A percentile compares a stretch with the other conserved stretches of the same genome.
Conservation (phyloP, 768 basidiomycete species). For the Tephrocybe sp. region DNA sequence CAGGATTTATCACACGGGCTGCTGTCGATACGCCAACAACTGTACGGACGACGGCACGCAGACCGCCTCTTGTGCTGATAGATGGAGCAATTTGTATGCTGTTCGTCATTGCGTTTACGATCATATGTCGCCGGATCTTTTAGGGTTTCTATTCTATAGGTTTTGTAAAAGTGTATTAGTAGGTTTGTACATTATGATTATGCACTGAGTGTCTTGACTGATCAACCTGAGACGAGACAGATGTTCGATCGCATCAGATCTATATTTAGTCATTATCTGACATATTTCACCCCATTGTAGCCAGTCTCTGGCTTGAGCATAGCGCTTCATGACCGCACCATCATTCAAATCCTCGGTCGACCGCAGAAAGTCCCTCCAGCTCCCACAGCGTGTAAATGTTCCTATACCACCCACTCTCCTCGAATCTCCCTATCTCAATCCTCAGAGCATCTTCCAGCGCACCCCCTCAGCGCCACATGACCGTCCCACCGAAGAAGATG, state of each 20-base stretch:
- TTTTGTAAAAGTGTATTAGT: no score
- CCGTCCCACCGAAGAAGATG: slow-evolving; percentile 47
- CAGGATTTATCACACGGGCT: slow-evolving; percentile 9
- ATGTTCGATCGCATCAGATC: neutral
- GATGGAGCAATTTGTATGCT: slow-evolving; percentile 75
- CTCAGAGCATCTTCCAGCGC: slow-evolving; percentile 46
- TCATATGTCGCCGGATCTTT: slow-evolving; percentile 60
- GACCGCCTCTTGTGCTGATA: slow-evolving; percentile 57
- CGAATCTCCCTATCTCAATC: slow-evolving; percentile 51
- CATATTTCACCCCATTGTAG: no score
- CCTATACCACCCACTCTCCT: slow-evolving; percentile 60
- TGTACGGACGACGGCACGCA: slow-evolving; percentile 16
- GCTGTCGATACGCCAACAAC: slow-evolving; percentile 9
- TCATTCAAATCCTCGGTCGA: slow-evolving; percentile 5
- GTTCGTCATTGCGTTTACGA: slow-evolving; percentile 62
- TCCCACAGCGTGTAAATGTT: slow-evolving; percentile 31
- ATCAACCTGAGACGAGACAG: slow-evolving; percentile 18
- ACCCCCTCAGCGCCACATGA: slow-evolving; percentile 25
- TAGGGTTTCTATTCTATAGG: slow-evolving; percentile 19
- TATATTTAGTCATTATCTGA: slow-evolving; percentile 6
- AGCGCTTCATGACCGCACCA: slow-evolving; percentile 6
- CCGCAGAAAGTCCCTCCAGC: slow-evolving; percentile 35
- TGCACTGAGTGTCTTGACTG: no score
- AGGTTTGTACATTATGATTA: no score
- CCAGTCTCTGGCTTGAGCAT: neutral